phyloP scores from a whole-genome alignment of 2,329 filamentous ascomycete genomes.

The Didymella pomorum region DNA sequence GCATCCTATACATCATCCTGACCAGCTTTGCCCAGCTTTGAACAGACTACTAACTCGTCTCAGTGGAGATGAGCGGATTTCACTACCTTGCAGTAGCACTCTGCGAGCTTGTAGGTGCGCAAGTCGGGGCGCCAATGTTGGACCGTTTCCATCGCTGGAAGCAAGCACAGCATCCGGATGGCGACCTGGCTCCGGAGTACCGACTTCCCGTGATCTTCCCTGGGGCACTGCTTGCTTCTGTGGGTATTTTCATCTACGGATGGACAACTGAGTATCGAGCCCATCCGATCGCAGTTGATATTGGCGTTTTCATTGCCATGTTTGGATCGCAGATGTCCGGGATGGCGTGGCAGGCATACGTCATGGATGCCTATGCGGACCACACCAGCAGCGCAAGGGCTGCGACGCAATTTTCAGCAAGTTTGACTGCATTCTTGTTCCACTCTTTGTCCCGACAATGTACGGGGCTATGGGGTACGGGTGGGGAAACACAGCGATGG shows the following conservation, averaged over 20 bases:
- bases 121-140: constrained; percentile 13
- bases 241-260: constrained; percentile 36
- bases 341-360: constrained; percentile 64
- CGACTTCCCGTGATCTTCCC: constrained; percentile 33
- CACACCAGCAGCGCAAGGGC: constrained; percentile 41
- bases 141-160: constrained; percentile 23
- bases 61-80: constrained; percentile 33
- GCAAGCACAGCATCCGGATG: constrained; percentile 54
- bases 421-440: constrained; percentile 38
- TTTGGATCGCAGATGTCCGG: constrained; percentile 39
- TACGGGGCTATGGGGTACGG: constrained; percentile 50
- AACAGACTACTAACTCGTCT: constrained; percentile 30
- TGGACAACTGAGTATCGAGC: constrained; percentile 35
- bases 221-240: constrained; percentile 33
- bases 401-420: constrained; percentile 31
- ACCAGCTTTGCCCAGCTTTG: constrained; percentile 40
- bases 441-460: constrained; percentile 49
- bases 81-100: constrained; percentile 51
- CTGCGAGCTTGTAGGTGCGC: constrained; percentile 58
- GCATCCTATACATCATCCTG: constrained; percentile 46
- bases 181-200: constrained; percentile 50
- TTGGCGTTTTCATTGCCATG: constrained; percentile 58
- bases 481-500: constrained; percentile 46
- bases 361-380: constrained; percentile 65
- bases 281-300: constrained; percentile 53